Conservation (phyloP, 2,329 filamentous ascomycete genomes). For the Chrysosphaeria jannelii region DNA sequence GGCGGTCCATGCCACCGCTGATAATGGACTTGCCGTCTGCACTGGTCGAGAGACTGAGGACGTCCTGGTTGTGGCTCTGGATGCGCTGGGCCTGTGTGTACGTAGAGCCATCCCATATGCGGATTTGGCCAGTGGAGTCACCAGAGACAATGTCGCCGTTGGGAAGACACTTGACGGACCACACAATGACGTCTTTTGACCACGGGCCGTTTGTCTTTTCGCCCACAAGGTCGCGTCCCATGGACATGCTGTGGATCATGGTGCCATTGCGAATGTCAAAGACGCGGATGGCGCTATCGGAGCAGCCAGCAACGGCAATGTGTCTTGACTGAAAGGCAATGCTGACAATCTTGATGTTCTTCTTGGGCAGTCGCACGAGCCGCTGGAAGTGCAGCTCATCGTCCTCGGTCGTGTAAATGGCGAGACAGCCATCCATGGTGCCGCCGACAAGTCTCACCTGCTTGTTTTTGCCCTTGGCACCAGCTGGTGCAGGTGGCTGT, state of each 20-base stretch:
- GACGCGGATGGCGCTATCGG: conserved; percentile 81
- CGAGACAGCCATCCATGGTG: conserved; percentile 72
- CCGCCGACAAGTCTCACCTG: conserved; percentile 52
- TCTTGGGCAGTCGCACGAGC: conserved; percentile 33
- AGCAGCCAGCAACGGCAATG: conserved; percentile 66
- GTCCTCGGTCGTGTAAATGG: conserved; percentile 64
- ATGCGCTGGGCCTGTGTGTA: conserved; percentile 70
- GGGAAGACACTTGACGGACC: conserved; percentile 69
- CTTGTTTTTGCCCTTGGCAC: conserved; percentile 6
- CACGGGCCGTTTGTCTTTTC: conserved; percentile 11
- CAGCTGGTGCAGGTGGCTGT: conserved; percentile 25
- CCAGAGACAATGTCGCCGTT: conserved; percentile 81
- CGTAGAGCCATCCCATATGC: conserved; percentile 80
- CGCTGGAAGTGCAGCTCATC: conserved; percentile 54
- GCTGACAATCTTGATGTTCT: conserved; percentile 70
- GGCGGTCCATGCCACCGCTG: conserved; percentile 74
- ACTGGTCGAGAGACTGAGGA: conserved; percentile 62
- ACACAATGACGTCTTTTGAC: conserved; percentile 64
- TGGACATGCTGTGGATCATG: conserved; percentile 51
- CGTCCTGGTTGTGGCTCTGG: conserved; percentile 65
- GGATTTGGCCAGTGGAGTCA: conserved; percentile 77
- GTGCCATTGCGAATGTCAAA: conserved; percentile 61
- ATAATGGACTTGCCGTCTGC: conserved; percentile 55
- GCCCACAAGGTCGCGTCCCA: conserved; percentile 48
- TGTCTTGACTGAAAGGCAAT: conserved; percentile 68